Evolutionary conservation across 805 yeast species (phyloP), one percentile per base, ranked within the genome.

Genomic region (Barnettozyma siamensis): DNA sequence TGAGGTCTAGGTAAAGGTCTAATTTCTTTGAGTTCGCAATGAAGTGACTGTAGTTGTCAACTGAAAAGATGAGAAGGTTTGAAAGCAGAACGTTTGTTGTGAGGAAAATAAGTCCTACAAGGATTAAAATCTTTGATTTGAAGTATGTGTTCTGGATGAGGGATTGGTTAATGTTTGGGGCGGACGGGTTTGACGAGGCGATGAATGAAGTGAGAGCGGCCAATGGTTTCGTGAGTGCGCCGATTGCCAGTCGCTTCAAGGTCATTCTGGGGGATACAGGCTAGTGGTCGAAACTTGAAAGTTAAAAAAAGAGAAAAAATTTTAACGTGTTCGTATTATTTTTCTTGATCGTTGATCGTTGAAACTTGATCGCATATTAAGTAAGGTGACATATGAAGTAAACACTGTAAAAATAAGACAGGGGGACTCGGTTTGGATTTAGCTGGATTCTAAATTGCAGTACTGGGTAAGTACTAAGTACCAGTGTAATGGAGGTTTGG

Each of bases 121-220:
- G 33, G 3, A 54, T 40, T 34, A 54, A 10, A 12, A 55, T 41
- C 41, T 55, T 55, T 27, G 51, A 50, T 40, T 51, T 55, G 39
- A 54, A 45, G 33, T 49, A 45, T 12, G 43, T 21, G 33, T 54
- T 52, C 33, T 45, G 48, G 2, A 38, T 19, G 16, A 27, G 35
- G 5, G 42, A 31, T 11, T 36, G 37, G 10, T 36, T 27, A 8
- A 31, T 13, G n/a, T 24, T 36, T 20, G 11, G 24, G n/a, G 10
- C 18, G 16, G 28, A 21, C 7, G 33, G 15, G 17, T 18, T 39
- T 6, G n/a, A n/a, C n/a, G 20, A 9, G 16, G 17, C 12, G 13
- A n/a, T 24, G 13, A 24, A 15, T 15, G 18, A 15, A 10, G 13
- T 29, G 17, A 29, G 18, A 10, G 18, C 8, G 7, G 18, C 10